These are phyloP conservation scores for Aschersonia sp. DNA, from an alignment of 2,329 filamentous ascomycete genomes.

Conservation along the genomic window DNA sequence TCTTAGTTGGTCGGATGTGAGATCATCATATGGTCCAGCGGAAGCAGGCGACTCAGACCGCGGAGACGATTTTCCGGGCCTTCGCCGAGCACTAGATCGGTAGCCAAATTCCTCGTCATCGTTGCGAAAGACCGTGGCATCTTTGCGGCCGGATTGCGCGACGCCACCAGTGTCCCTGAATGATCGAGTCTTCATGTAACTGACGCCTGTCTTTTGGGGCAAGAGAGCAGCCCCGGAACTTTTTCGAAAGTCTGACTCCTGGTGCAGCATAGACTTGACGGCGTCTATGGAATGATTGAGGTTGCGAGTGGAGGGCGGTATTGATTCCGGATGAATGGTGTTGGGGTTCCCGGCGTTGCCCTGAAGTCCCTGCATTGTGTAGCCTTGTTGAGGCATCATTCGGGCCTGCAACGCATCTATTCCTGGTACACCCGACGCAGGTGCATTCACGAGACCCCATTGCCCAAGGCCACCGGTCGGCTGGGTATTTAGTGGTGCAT, in stretches of 20 bases:
- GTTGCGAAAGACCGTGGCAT: constrained; percentile 93
- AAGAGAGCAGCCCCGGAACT: constrained; percentile 79
- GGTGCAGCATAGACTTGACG: constrained; percentile 76
- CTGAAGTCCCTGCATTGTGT: constrained; percentile 73
- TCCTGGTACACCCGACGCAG: constrained; percentile 77
- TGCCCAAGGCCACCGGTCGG: constrained; percentile 87
- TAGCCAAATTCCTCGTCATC: constrained; percentile 90
- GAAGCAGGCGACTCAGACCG: constrained; percentile 65
- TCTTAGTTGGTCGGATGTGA: constrained; percentile 72
- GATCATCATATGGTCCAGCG: constrained; percentile 60
- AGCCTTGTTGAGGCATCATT: constrained; percentile 96
- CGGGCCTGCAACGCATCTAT: constrained; percentile 84
- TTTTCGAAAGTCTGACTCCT: constrained; percentile 83
- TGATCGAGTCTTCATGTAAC: constrained; percentile 91
- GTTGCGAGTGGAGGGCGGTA: constrained; percentile 89
- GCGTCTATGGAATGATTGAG: constrained; percentile 86
- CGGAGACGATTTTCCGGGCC: constrained; percentile 67
- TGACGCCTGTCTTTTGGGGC: constrained; percentile 94
- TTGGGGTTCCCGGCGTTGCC: constrained; percentile 91
- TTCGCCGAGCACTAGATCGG: constrained; percentile 80
- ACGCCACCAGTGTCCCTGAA: constrained; percentile 55
- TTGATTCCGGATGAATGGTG: constrained; percentile 76
- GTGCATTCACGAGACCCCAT: constrained; percentile 96
- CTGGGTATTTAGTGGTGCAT: constrained; percentile 68
- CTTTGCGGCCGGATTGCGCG: constrained; percentile 56